A percentile compares a stretch with the other conserved stretches of the same genome.
Evolutionary conservation across 2,329 filamentous ascomycete genomes (phyloP).

Genomic region (Colletotrichum sp.): DNA sequence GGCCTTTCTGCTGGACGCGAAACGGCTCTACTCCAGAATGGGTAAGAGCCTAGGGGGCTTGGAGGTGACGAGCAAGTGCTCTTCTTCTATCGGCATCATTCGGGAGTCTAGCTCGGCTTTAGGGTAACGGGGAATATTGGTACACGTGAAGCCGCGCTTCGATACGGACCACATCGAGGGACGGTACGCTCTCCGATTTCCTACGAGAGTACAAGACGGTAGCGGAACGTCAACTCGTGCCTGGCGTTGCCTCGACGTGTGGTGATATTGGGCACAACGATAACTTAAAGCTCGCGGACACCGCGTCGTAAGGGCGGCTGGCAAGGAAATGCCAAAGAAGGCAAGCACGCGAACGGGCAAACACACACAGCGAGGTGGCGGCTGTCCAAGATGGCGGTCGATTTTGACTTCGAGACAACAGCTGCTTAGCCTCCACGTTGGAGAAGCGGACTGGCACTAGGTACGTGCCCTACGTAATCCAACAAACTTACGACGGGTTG

Average conservation of each 20-base stretch:
- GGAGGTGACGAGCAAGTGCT: not conserved
- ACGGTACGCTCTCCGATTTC: not conserved
- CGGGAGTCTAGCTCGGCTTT: not conserved
- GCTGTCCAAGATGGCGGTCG: not conserved
- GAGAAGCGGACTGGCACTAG: not conserved
- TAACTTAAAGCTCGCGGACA: not conserved
- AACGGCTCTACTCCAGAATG: not conserved
- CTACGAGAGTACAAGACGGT: not conserved
- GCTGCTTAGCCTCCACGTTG: not conserved
- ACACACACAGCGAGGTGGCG: not conserved
- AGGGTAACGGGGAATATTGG: not conserved
- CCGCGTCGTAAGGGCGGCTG: not conserved
- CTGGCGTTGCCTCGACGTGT: not conserved
- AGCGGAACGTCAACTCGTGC: not conserved
- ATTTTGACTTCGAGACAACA: not conserved
- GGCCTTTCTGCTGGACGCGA: not conserved
- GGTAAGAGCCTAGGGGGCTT: not conserved
- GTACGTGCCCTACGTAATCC: not conserved
- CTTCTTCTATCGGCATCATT: not conserved
- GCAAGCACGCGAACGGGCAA: not conserved
- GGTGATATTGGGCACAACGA: not conserved
- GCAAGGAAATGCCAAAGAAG: not conserved
- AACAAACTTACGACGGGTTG: not conserved
- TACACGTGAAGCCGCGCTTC: not conserved
- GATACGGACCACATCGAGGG: not conserved